Evolutionary conservation across 768 basidiomycete genomes (phyloP), one percentile per base, ranked within the genome.

Genomic region (Collybiopsis confluens): DNA sequence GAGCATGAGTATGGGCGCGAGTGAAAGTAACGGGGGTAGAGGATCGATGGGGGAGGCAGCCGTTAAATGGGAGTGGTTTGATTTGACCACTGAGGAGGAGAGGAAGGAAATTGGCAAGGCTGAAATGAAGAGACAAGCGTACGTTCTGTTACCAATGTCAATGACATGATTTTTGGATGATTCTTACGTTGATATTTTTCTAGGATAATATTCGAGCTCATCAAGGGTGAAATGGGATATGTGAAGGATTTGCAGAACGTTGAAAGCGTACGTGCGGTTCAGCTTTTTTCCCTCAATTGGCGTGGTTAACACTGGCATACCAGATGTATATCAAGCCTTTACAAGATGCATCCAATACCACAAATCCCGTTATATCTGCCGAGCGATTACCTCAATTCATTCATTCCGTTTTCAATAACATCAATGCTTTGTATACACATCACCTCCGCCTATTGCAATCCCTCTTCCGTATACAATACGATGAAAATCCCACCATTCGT

Each of bases 211-310:
- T 97, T 94, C 63, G 93, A 97, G 71, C 68, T 96, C 56, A 96
- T 97, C 68, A 91, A 95, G 68, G 90, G 90, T 58, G 93, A 97
- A 67, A 96, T 96, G 92, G 82, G 84, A 26, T 97, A 95, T 63
- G 93, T 97, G 27, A 89, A 85, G 61, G 93, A 97, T 74, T 69
- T 97, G 54, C 90, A 93, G 67, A 88, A 86, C 52, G 87, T 97
- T 38, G 86, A 88, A 56, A 74, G 74, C 56, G 92, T 93, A 61
- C 10, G 82, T 63, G 9, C 24, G 35, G 56, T 52, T 38, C 26
- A 10, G 27, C 24, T 26, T 8, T 13, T 44, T n/a, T 48, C 18
- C 16, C 13, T 50, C 21, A 28, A 36, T 11, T 28, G 30, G 27
- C 16, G 42, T 56, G 54, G 44, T n/a, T n/a, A n/a, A n/a, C n/a